A percentile compares a stretch with the other conserved stretches of the same genome.
phyloP scores from a whole-genome alignment of 2,329 filamentous ascomycete species.

The Calonectria pseudoturangicola region DNA sequence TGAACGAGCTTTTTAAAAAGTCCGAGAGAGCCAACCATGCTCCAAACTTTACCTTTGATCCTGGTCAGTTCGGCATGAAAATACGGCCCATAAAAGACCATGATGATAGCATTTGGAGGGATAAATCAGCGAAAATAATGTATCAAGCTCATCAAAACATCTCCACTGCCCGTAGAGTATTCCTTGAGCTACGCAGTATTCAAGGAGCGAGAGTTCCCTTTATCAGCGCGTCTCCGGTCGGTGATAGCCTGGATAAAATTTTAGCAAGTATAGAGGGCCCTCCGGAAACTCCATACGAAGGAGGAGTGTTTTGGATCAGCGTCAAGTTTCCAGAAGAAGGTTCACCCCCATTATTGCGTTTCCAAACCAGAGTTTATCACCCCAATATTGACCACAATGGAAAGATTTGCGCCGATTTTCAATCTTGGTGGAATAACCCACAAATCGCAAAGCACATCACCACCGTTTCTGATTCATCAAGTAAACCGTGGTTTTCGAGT shows the following conservation, averaged over 20 bases:
- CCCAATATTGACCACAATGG: conserved; percentile 8
- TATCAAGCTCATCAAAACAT: not conserved
- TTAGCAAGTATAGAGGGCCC: conserved; percentile 27
- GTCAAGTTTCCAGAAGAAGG: conserved; percentile 12
- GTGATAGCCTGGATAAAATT: conserved; percentile 24
- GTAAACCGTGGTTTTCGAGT: not conserved
- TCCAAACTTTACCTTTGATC: not conserved
- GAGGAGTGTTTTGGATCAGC: conserved; percentile 19
- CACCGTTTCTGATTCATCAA: not conserved
- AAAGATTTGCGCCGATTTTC: conserved; percentile 9
- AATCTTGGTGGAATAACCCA: conserved; percentile 9
- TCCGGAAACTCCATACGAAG: conserved; percentile 32
- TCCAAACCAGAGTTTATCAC: conserved; percentile 3
- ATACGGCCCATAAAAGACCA: not conserved
- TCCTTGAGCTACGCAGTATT: conserved; percentile 12
- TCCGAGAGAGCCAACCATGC: no score
- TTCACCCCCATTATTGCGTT: not conserved
- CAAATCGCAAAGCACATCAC: conserved; percentile 3
- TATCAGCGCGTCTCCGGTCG: conserved; percentile 21
- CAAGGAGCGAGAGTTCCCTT: conserved; percentile 3
- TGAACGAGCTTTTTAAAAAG: conserved; percentile 5
- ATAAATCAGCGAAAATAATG: not conserved
- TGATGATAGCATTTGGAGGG: not conserved
- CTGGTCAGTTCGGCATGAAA: not conserved
- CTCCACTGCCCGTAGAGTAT: not conserved